Evolutionary conservation across 2,329 filamentous ascomycete genomes (phyloP), one percentile per base, ranked within the genome.

Genomic region (Xylariaceae sp.): DNA sequence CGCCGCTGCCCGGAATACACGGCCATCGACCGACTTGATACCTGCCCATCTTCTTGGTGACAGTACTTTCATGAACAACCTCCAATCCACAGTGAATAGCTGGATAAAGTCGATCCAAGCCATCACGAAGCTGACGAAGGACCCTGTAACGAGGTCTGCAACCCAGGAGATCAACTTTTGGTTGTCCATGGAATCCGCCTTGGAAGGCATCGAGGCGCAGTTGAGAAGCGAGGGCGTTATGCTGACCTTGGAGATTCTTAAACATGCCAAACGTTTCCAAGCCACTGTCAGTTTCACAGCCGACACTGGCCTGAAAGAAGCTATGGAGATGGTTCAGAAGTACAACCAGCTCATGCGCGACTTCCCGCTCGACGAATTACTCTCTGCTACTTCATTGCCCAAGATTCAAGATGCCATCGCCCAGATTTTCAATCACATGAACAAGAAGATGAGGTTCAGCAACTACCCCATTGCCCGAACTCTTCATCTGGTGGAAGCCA

Each of bases 81-180:
- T 99, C 29, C 93, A 97, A 64, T 85, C 88, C 40, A 93, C 85
- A 39, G 93, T 97, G 49, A 98, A 97, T 66, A 85, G 85, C 52
- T 99, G 93, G 93, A 98, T 98, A 71, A 95, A 95, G 71, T 95
- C 92, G 10, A 98, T 99, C 54, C 92, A 96, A 65, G 85, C 86
- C 38, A 94, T 96, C 57, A 98, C 93, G 32, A 94, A 94, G 69
- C 86, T 95, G 74, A 88, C 89, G 33, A 83, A 90, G 60, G 93
- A 98, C 58, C 83, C 88, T 1, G 73, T 75, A 4, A 79, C 73
- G 64, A 84, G 65, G 23, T 95, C 90, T 19, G 93, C 93, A 23
- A 92, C 88, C 45, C 93, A 97, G 66, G 93, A 99, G 67, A 95
- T 98, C 67, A 96, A 96, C 67, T 98, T 98, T 63, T 99, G 93